Evolutionary conservation across 2,329 filamentous ascomycete genomes (phyloP), one percentile per base, ranked within the genome.

Genomic region (Fulvia fulva): DNA sequence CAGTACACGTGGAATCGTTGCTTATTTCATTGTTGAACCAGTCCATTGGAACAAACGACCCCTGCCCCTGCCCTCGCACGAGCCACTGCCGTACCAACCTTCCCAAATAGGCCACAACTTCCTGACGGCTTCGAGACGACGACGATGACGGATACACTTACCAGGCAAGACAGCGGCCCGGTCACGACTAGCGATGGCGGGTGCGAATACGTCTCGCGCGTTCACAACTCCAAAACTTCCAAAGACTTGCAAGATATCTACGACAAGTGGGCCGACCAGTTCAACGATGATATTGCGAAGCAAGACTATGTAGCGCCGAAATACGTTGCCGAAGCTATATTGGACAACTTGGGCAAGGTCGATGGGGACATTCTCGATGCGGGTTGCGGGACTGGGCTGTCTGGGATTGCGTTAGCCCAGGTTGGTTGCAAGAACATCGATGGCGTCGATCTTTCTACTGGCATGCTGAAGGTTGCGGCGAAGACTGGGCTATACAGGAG

Each of bases 331-430:
- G 45, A 55, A 3, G 60, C 60, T 14, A 57, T 63, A 26, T 51
- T 58, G 32, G 34, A 49, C 3, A 52, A 56, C 30, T 49, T 55
- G 34, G 60, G 60, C 50, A 60, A 58, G 28, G 41, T 63, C 23
- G 43, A 56, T 32, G 60, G 60, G n/a, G 47, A 58, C 14, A 55
- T 55, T 55, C 74, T 82, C 0, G 81, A 84, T 58, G 81, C 81
- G 22, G 81, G 81, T 16, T 83, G 81, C 58, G 81, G 81, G 5
- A 83, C 80, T 0, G 81, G 81, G 0, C 75, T 82, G 8, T 80
- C 82, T 11, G 81, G 80, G 3, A 67, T 75, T 21, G 77, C 76
- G 25, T 75, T 84, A 3, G 73, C 75, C 22, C 69, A 75, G 37
- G 66, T 73, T 30, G 77, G 78, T 2, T 76, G 76, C 3, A 73